phyloP scores from a whole-genome alignment of 202 grass and related monocot genomes.

The Elaeis oleifera region DNA sequence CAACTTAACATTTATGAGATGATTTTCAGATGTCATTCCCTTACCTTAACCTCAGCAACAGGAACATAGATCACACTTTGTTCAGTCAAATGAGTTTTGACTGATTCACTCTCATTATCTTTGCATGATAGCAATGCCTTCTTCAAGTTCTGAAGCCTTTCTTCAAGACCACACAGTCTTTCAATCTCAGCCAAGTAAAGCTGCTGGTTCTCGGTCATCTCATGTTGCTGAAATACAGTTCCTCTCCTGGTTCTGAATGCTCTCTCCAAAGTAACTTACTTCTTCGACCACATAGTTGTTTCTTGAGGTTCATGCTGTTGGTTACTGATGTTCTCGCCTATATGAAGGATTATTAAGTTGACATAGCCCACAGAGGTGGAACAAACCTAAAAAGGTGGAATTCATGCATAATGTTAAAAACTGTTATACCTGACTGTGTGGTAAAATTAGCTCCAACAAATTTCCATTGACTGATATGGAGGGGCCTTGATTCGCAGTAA shows the following conservation, averaged over 20 bases:
- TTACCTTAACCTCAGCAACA: conserved; percentile 14
- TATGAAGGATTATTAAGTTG: not conserved
- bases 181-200: conserved; percentile 4
- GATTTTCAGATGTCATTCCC: not conserved
- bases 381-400: no score
- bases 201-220: conserved; percentile 2
- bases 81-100: not conserved
- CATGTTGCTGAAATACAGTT: not conserved
- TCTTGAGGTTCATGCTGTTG: no score
- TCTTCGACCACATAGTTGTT: not conserved
- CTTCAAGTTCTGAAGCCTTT: conserved; percentile 10
- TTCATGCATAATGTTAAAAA: not conserved
- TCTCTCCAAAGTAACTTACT: not conserved
- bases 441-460: not conserved
- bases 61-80: conserved; percentile 20
- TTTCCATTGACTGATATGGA: not conserved
- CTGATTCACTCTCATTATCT: not conserved
- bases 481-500: not conserved
- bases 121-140: conserved; percentile 2
- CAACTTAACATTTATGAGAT: not conserved
- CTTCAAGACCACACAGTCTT: conserved; percentile 8
- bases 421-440: not conserved
- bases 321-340: conserved; percentile 2
- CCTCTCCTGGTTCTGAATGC: not conserved
- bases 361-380: no score